Evolutionary conservation across 164 flowering plant species (phyloP), one percentile per base, ranked within the genome.

Genomic region (Chimonanthus salicifolius): DNA sequence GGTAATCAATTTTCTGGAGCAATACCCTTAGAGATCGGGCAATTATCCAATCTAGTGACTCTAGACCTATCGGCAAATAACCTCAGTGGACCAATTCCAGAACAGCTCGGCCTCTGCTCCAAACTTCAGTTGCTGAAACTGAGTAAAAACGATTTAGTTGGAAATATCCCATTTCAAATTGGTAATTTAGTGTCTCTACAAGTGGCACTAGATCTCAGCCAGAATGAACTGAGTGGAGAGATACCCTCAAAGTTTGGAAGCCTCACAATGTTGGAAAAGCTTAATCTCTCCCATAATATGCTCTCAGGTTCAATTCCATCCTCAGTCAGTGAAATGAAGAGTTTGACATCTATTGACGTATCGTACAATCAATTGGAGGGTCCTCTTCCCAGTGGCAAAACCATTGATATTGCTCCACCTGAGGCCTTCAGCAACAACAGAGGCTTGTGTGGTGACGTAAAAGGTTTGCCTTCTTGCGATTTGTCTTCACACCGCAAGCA

Each of bases 231-330:
- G 9, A 74, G 84, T 4, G 91, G 92, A 62, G 2, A 69, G 7
- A 84, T 90, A 2, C 92, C 92, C n/a, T 58, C 62, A 33, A 70
- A 71, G 62, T 65, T 90, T 3, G 80, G 49, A 3, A 85, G 79
- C 78, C 84, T 90, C 7, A 63, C 49, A 0, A 16, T 62, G 4
- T 68, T 89, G 65, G 85, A 85, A 70, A 75, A 18, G n/a, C 84
- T 89, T 47, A 85, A 89, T 72, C 74, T 87, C 54, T 87, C 92
- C 7, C 83, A 78, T 62, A 89, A 87, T 80, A 60, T 76, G 62
- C 82, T 89, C 47, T 83, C 89, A 0, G 92, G 90, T 3, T 16
- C 15, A 49, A 86, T 89, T 51, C 89, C 89, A 6, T n/a, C 80
- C 15, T 0, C 72, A 8, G 69, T 83, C 4, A 67, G 78, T 16